phyloP scores from a whole-genome alignment of 2,329 filamentous ascomycete species.

The Tolypocladium tropicale region DNA sequence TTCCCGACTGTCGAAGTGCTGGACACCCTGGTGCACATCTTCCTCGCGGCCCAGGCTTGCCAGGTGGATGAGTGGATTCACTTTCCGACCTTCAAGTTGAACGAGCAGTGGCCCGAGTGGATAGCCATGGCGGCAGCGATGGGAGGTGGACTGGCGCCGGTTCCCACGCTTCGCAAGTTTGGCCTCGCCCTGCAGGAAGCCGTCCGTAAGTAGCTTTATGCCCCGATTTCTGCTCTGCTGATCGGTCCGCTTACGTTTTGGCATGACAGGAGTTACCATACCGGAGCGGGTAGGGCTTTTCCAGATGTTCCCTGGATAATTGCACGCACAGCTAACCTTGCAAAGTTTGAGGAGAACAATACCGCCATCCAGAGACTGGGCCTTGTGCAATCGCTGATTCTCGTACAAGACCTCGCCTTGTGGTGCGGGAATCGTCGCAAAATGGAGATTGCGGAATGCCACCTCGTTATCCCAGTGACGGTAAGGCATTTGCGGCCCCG shows the following conservation, averaged over 20 bases:
- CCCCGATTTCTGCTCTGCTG: conserved; percentile 1
- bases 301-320: neutral
- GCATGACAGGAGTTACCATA: conserved; percentile 16
- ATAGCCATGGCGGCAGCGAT: conserved; percentile 48
- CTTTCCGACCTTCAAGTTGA: conserved; percentile 46
- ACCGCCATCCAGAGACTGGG: conserved; percentile 33
- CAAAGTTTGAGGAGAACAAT: conserved; percentile 39
- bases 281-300: conserved; percentile 17
- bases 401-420: conserved; percentile 38
- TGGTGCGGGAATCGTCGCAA: conserved; percentile 46
- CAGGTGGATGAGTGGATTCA: conserved; percentile 53
- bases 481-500: conserved; percentile 18
- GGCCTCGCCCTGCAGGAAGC: conserved; percentile 46
- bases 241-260: neutral
- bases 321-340: conserved; percentile 1
- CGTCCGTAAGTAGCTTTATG: conserved; percentile 25
- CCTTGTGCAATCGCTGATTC: conserved; percentile 37
- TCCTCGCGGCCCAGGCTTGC: conserved; percentile 44
- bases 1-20: conserved; percentile 52
- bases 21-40: conserved; percentile 52
- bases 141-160: conserved; percentile 49
- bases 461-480: conserved; percentile 32
- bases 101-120: conserved; percentile 46
- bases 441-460: conserved; percentile 46
- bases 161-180: conserved; percentile 48